Base-by-base conservation (phyloP, 2,329 filamentous ascomycete species). In the Acarospora socialis region DNA sequence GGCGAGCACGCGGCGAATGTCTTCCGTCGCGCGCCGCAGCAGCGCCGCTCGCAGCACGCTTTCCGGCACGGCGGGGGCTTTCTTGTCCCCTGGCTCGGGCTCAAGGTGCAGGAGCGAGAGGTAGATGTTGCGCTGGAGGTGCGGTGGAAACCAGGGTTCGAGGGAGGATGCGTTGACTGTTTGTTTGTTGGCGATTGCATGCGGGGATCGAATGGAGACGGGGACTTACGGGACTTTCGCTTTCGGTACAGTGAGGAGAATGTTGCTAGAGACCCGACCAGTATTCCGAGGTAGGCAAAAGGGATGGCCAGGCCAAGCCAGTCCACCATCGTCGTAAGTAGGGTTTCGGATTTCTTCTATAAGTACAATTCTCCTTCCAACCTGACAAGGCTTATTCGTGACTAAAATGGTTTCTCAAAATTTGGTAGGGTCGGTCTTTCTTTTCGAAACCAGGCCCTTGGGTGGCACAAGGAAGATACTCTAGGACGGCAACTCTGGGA, bases 201-300 rank as follows among this genome's bases (percentile, higher is more conserved):
- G 30, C 15, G 6, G 14, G 14, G 6, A 20, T 10, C 19, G 17
- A 28, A 8, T 21, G 18, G 10, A 13, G 14, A 18, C 21, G 13
- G 5, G 34, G 34, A 67, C 73, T 40, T 63, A 82, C 78, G 63
- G 45, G 81, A 77, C 70, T 93, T 90, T 56, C 90, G 75, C 61
- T 90, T 87, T 49, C 87, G 77, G 60, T 95, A 95, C 41, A 95
- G 73, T 35, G 73, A 81, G 28, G 83, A 92, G 61, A 98, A 98
- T 43, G 83, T 90, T 53, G 80, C 77, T 45, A 98, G 72, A 21
- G 84, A 87, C 49, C 84, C 83, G 49, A 81, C 68, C 34, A 98
- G 76, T 37, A 95, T 81, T 45, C 73, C 68, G 37, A 98, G 68
- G 60, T 98, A 98, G 60, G 82, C 77, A 51, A 94, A 71, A 38